Evolutionary conservation across 2,329 filamentous ascomycete genomes (phyloP).

Genomic region (Arthrinium puccinioides): DNA sequence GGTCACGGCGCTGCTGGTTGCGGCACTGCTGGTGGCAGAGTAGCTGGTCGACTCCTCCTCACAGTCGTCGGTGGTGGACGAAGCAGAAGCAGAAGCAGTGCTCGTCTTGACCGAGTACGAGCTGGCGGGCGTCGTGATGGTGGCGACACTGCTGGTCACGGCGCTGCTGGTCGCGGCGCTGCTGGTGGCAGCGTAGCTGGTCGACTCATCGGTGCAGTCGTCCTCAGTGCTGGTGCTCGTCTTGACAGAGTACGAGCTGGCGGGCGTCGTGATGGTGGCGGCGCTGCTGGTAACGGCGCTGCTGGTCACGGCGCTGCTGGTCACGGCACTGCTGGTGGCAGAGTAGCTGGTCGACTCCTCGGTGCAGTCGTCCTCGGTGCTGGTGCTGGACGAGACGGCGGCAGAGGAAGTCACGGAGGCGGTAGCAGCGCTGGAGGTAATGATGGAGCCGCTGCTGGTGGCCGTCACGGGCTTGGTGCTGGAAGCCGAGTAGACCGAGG

Average conservation of each 20-base stretch:
- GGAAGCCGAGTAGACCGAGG: no score
- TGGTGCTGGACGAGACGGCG: neutral
- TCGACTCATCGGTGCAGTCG: conserved; percentile 2
- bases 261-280: no score
- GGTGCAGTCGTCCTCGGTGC: neutral
- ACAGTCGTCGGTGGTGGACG: neutral
- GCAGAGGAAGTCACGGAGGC: neutral
- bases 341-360: neutral
- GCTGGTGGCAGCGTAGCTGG: neutral
- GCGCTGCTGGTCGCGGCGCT: neutral
- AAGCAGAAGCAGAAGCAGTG: neutral
- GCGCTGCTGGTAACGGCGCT: no score
- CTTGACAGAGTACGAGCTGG: no score
- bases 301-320: no score
- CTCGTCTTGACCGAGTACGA: neutral
- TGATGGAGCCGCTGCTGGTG: neutral
- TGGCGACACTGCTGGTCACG: neutral
- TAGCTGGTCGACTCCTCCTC: neutral
- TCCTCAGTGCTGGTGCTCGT: no score
- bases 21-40: neutral
- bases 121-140: neutral
- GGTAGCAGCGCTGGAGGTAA: neutral
- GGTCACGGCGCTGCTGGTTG: neutral
- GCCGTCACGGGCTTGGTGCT: neutral
- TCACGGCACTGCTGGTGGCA: no score